Evolutionary conservation across 2,329 filamentous ascomycete genomes (phyloP), one percentile per base, ranked within the genome.

Genomic region (Colletotrichum acutatum): DNA sequence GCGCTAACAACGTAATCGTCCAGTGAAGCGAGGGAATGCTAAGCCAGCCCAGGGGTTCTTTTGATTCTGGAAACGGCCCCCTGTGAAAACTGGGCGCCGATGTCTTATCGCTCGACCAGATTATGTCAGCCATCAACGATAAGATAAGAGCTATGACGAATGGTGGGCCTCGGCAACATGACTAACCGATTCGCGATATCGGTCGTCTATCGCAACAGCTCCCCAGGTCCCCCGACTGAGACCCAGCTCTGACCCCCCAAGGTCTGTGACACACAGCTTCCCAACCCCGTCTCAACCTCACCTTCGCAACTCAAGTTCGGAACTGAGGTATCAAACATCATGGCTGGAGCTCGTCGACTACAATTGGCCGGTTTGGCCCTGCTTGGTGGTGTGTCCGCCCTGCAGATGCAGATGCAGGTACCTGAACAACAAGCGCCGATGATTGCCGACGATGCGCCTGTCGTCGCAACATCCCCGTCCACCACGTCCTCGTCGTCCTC

Each of bases 151-250:
- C 66, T 66, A 49, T 32, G 30, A 54, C 49, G 7, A 1, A 4
- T 8, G 12, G 14, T 22, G 65, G 49, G 49, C 61, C 66, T 73
- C 71, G 71, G 61, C 26, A 11, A 16, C 54, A 61, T 73, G 71
- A 73, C 67, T 73, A 73, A 71, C 60, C 34, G 60, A 66, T 66
- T 61, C 66, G 71, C 71, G 71, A 73, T 73, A 73, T 73, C 71
- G 71, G 66, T 49, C 67, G 32, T 66, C 49, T 61, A 73, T 70
- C 71, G 66, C 71, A 66, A 70, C 71, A 68, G 32, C 59, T 28
- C 58, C 59, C 37, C 5, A 42, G 16, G 32, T 34, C 32, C 16
- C 16, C 37, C 37, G 12, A 54, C 58, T 37, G 66, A 14, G 56
- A 62, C 66, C 57, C 24, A 30, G 14, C 16, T 49, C n/a, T 16